Conservation (phyloP, 2,329 filamentous ascomycete species). For the Pseudocercospora eumusae region DNA sequence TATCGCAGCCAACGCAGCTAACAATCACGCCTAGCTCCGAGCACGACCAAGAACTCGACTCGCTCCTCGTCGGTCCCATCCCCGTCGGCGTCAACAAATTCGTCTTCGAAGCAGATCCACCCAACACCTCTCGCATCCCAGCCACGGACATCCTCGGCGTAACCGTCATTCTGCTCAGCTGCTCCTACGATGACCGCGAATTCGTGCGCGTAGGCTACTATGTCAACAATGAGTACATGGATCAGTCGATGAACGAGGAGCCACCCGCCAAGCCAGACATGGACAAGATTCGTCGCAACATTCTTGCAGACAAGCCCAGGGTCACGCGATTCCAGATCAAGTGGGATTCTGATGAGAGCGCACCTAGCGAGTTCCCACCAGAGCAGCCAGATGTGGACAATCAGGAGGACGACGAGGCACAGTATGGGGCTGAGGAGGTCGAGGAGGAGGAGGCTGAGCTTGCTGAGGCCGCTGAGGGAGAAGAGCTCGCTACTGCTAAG, state of each 20-base stretch:
- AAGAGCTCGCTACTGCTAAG: constrained; percentile 31
- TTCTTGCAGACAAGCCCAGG: constrained; percentile 93
- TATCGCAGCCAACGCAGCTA: constrained; percentile 13
- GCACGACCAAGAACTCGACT: constrained; percentile 97
- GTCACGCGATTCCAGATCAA: constrained; percentile 98
- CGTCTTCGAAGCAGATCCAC: constrained; percentile 91
- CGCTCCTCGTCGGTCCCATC: constrained; percentile 93
- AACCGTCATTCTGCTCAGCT: constrained; percentile 93
- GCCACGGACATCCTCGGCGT: constrained; percentile 94
- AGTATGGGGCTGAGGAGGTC: constrained; percentile 85
- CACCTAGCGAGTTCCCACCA: constrained; percentile 91
- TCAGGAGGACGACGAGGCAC: constrained; percentile 75
- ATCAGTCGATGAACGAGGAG: constrained; percentile 82
- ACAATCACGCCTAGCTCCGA: constrained; percentile 65
- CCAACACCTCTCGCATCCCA: constrained; percentile 86
- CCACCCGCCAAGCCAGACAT: constrained; percentile 90
- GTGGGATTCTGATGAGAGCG: constrained; percentile 98
- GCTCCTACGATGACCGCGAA: constrained; percentile 92
- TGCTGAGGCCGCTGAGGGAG: constrained; percentile 43
- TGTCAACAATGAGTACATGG: constrained; percentile 98
- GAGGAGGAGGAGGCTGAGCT: constrained; percentile 62
- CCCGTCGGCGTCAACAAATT: constrained; percentile 99
- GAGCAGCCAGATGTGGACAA: constrained; percentile 96
- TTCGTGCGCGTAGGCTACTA: constrained; percentile 99
- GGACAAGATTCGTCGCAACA: constrained; percentile 87